A percentile compares a stretch with the other conserved stretches of the same genome.
Evolutionary conservation across 345 rosid species (phyloP).

Genomic region (Mallotus nudiflorus): DNA sequence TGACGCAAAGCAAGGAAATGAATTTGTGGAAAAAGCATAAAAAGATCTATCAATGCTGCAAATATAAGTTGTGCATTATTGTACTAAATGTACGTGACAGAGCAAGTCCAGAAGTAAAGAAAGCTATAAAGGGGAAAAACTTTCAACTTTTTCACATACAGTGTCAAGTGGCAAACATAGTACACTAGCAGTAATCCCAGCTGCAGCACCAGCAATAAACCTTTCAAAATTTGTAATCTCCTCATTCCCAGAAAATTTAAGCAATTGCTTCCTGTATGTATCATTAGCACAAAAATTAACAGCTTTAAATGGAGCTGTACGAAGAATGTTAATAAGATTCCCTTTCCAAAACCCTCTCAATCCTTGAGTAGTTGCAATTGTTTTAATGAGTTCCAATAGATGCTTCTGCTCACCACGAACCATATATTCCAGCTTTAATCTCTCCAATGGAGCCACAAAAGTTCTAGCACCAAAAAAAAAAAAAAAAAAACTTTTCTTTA

Average conservation of each 20-base stretch:
- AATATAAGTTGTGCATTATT: no score
- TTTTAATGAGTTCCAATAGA: conserved; percentile 49
- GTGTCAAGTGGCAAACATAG: conserved; percentile 78
- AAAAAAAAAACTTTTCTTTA: no score
- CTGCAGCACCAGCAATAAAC: conserved; percentile 77
- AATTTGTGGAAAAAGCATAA: not conserved
- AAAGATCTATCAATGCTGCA: not conserved
- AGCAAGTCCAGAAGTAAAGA: not conserved
- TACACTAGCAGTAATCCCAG: conserved; percentile 67
- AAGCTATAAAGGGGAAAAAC: not conserved
- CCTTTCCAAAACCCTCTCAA: conserved; percentile 77
- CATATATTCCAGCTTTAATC: conserved; percentile 79
- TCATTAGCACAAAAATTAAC: conserved; percentile 74
- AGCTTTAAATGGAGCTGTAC: conserved; percentile 80
- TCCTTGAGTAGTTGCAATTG: conserved; percentile 62
- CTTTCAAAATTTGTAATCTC: conserved; percentile 69
- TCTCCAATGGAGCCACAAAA: conserved; percentile 71
- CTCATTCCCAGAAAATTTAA: conserved; percentile 51
- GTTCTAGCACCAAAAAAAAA: conserved; percentile 39
- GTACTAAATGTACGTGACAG: no score
- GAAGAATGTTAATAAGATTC: conserved; percentile 64
- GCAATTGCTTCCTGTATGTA: conserved; percentile 68
- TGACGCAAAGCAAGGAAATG: not conserved
- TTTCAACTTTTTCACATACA: conserved; percentile 35
- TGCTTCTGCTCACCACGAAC: conserved; percentile 64